A percentile compares a stretch with the other conserved stretches of the same genome.
Conservation (phyloP, 202 grass and related monocot species). For the Zoysia matrella region DNA sequence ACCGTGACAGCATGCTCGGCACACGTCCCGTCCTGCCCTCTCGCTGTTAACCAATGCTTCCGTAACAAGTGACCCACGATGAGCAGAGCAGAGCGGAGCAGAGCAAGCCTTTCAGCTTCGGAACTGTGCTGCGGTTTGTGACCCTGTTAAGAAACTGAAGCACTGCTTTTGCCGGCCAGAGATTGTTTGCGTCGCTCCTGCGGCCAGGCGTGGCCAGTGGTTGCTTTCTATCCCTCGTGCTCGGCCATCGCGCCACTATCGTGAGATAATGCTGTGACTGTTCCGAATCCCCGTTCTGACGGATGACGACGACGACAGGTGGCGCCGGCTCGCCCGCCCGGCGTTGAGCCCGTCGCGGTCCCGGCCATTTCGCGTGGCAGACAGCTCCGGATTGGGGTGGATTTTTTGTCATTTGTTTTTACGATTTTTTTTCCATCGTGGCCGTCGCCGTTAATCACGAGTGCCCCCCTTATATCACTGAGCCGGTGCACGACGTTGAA, state of each 20-base stretch:
- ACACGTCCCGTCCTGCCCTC: not conserved
- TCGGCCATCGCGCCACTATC: not conserved
- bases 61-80: no score
- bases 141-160: no score
- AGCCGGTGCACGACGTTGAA: no score
- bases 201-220: no score
- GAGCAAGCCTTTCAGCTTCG: no score
- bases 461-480: not conserved
- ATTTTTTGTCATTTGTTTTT: not conserved
- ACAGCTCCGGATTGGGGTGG: not conserved
- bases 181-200: not conserved
- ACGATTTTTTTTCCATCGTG: not conserved
- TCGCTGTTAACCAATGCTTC: no score
- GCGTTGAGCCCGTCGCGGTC: slow-evolving; percentile 3
- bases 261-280: slow-evolving; percentile 6
- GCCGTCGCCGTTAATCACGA: slow-evolving; percentile 42
- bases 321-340: not conserved
- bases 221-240: not conserved
- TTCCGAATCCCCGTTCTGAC: not conserved
- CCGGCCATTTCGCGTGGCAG: not conserved
- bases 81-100: no score
- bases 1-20: not conserved
- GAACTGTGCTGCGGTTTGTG: no score
- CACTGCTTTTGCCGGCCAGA: not conserved
- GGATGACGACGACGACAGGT: not conserved